Percentiles rank a stretch among this genome's conserved stretches.
Conservation (phyloP, 2,329 filamentous ascomycete genomes). For the Xylariaceae sp. region DNA sequence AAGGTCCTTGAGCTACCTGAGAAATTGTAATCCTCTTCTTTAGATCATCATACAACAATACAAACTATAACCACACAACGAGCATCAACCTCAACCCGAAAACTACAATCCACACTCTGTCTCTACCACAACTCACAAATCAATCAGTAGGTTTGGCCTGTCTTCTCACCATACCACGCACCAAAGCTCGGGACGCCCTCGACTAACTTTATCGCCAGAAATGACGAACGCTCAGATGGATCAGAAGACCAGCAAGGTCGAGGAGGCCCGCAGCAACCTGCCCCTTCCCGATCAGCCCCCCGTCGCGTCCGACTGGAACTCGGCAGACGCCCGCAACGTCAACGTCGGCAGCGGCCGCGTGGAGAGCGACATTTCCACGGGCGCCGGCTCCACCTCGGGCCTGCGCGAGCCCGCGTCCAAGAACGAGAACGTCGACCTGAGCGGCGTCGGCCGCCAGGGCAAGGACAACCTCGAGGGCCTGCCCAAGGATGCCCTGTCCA, state of each 20-base stretch:
- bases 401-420: conserved; percentile 55
- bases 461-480: conserved; percentile 51
- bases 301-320: conserved; percentile 72
- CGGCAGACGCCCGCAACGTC: conserved; percentile 60
- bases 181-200: not conserved
- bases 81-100: no score
- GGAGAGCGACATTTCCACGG: conserved; percentile 48
- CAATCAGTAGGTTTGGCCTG: conserved; percentile 1
- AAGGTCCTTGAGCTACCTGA: no score
- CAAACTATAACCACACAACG: no score
- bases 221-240: conserved; percentile 14
- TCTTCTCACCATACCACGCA: not conserved
- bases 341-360: conserved; percentile 62
- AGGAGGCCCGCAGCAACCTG: conserved; percentile 64
- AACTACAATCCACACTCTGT: no score
- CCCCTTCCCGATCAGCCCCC: conserved; percentile 75
- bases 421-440: conserved; percentile 49
- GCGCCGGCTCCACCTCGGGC: conserved; percentile 43
- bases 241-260: conserved; percentile 45
- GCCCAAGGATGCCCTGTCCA: conserved; percentile 49
- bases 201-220: conserved; percentile 5
- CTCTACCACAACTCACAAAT: no score
- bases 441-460: conserved; percentile 57
- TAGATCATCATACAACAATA: no score
- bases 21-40: no score